These are phyloP conservation scores for Tolypocladium ovalisporum DNA, from an alignment of 2,329 filamentous ascomycete species.

Conservation along the genomic window DNA sequence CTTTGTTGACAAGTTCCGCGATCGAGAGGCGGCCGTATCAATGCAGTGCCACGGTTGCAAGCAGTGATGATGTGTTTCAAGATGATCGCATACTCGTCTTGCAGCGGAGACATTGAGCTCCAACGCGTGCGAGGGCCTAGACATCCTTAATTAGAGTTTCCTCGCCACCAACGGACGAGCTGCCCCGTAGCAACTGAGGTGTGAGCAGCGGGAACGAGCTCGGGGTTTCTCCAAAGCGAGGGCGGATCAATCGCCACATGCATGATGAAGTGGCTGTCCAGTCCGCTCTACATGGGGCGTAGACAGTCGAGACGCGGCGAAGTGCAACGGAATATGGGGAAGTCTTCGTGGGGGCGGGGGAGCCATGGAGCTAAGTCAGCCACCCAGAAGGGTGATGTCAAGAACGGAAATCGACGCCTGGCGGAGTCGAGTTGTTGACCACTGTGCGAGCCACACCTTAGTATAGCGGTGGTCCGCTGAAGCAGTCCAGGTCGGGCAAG, in stretches of 20 bases:
- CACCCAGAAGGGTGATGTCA: neutral
- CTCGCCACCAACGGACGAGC: neutral
- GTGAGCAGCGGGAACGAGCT: neutral
- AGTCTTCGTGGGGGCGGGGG: neutral
- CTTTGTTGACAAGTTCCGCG: neutral
- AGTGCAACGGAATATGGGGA: neutral
- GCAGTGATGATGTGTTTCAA: neutral
- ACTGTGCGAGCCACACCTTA: neutral
- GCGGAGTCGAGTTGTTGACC: neutral
- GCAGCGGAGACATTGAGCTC: neutral
- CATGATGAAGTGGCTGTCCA: neutral
- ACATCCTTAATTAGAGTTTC: neutral
- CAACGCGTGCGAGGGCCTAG: neutral
- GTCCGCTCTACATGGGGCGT: neutral
- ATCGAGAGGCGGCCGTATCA: neutral
- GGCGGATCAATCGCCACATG: neutral
- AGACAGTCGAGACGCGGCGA: neutral
- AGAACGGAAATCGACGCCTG: neutral
- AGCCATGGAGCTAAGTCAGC: too few relatives aligned
- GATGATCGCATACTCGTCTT: neutral
- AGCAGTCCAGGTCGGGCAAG: neutral
- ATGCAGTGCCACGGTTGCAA: neutral
- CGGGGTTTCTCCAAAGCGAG: neutral
- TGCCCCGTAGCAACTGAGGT: neutral
- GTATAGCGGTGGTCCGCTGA: neutral